A percentile compares a stretch with the other conserved stretches of the same genome.
phyloP scores from a whole-genome alignment of 306 rosid species.

The Sesbania bispinosa region DNA sequence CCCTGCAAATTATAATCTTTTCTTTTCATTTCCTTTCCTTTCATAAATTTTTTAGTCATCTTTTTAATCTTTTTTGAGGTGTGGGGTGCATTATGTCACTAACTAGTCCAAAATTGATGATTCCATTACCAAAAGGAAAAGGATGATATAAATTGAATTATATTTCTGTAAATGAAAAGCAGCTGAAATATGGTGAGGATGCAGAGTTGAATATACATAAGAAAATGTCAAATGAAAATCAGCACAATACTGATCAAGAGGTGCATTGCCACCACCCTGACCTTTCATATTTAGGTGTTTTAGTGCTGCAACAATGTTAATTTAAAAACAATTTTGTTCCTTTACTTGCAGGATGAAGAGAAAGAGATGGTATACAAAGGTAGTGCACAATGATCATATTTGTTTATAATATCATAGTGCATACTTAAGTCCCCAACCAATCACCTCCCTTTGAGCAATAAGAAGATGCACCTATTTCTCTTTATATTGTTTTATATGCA shows the following conservation, averaged over 20 bases:
- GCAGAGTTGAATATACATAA: constrained; percentile 25
- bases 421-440: no score
- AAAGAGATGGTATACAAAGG: constrained; percentile 19
- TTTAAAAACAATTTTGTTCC: no score
- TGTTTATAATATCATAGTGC: no score
- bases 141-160: background rate
- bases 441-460: no score
- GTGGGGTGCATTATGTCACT: background rate
- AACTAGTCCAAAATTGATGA: background rate
- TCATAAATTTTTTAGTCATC: background rate
- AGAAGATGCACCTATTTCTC: no score
- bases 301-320: background rate
- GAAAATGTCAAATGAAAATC: constrained; percentile 30
- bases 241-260: constrained; percentile 18
- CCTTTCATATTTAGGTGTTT: background rate
- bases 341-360: constrained; percentile 29
- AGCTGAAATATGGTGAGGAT: constrained; percentile 45
- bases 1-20: no score
- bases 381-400: no score
- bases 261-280: background rate
- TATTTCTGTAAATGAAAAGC: background rate
- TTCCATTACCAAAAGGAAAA: constrained; percentile 10
- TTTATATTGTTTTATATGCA: no score
- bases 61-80: background rate
- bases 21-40: background rate